Evolutionary conservation across 163 green algal species (phyloP), one percentile per base, ranked within the genome.

Genomic region (Coccomyxa subellipsoidea): DNA sequence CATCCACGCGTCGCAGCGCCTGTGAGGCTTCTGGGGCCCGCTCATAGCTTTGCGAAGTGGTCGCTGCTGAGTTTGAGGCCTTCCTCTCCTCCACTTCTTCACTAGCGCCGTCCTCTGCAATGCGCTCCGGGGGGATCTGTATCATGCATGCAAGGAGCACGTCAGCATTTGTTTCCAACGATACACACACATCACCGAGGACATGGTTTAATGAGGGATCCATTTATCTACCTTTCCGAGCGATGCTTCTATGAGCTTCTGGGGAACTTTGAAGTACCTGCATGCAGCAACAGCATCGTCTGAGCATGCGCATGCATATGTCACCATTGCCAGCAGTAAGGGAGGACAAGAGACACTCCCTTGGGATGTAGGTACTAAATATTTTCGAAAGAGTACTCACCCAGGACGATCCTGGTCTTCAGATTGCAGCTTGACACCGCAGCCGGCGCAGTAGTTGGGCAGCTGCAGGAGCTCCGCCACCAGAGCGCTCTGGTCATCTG

Each of bases 241-340:
- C 38, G 72, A 69, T 21, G 66, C 69, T 80, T 94, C 85, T 66
- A 93, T 38, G n/a, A 94, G 72, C 18, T 80, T 83, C 39, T 86
- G 81, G 0, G 92, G 90, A 36, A 95, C 72, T n/a, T 92, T 88
- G 83, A 93, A 95, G 83, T 87, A 94, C 39, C 90, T 94, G 85
- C 18, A 35, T 21, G 32, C 29, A 6, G 18, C 37, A 73, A 10
- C 21, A 9, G 4, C 79, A 34, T 7, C 23, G 39, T 53, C 82
- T 83, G 54, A 92, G 83, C 91, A 88, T 9, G 1, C 34, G n/a
- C n/a, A 32, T 32, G n/a, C 21, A 5, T 75, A 4, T 40, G 7
- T 34, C 29, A 27, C 12, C 0, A 23, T 35, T 73, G 66, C 66
- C n/a, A n/a, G n/a, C n/a, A n/a, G n/a, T n/a, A n/a, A n/a, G n/a